A percentile compares a stretch with the other conserved stretches of the same genome.
phyloP scores from a whole-genome alignment of 805 yeast species.

The Starmerella kuoi region DNA sequence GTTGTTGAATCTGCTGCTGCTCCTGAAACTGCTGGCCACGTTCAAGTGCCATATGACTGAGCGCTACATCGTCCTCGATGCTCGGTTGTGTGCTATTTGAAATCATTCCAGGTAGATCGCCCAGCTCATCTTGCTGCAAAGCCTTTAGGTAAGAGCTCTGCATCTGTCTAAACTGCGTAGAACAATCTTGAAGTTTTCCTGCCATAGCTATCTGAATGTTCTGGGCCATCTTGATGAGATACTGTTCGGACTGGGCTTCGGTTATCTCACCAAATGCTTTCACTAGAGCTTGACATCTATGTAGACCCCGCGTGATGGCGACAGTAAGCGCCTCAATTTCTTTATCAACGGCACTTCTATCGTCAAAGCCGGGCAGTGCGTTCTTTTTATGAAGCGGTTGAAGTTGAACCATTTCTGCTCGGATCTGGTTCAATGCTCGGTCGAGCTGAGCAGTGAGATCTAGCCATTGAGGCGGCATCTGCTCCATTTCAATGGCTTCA shows the following conservation, averaged over 20 bases:
- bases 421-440: conserved; percentile 42
- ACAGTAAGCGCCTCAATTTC: conserved; percentile 69
- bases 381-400: conserved; percentile 66
- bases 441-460: conserved; percentile 66
- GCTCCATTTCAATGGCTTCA: conserved; percentile 45
- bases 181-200: conserved; percentile 62
- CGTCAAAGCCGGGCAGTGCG: conserved; percentile 77
- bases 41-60: conserved; percentile 30
- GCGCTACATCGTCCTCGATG: conserved; percentile 30
- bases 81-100: not conserved
- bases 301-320: conserved; percentile 61
- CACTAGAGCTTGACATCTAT: conserved; percentile 62
- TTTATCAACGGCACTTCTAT: conserved; percentile 60
- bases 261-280: conserved; percentile 46
- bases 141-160: conserved; percentile 84
- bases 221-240: conserved; percentile 54
- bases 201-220: conserved; percentile 82
- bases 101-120: conserved; percentile 21
- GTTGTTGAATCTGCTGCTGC: not conserved
- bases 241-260: conserved; percentile 30
- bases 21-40: conserved; percentile 13
- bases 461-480: conserved; percentile 66
- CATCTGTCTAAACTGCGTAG: conserved; percentile 67
- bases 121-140: conserved; percentile 34
- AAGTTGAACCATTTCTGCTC: conserved; percentile 44